These are phyloP conservation scores for Fibroporia radiculosa DNA, from an alignment of 768 basidiomycete species.

Conservation along the genomic window DNA sequence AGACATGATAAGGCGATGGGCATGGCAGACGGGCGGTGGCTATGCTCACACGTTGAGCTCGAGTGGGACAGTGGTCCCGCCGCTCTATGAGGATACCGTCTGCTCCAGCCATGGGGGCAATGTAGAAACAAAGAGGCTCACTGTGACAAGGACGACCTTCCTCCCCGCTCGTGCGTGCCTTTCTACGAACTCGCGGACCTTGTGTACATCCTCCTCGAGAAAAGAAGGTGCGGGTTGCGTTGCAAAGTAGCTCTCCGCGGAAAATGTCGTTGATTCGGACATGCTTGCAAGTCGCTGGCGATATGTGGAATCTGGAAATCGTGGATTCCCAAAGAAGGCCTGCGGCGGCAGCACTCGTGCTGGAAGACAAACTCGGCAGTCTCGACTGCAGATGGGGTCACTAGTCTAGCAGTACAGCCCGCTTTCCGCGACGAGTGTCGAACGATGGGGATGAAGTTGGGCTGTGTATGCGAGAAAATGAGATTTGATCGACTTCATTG, in stretches of 20 bases:
- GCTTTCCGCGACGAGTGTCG: too few relatives aligned
- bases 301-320: too few relatives aligned
- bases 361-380: too few relatives aligned
- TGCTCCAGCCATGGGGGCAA: background rate
- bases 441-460: too few relatives aligned
- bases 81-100: slow-evolving; percentile 58
- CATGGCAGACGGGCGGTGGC: slow-evolving; percentile 2
- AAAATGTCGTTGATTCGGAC: slow-evolving; percentile 57
- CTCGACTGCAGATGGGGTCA: too few relatives aligned
- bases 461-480: too few relatives aligned
- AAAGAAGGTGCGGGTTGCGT: slow-evolving; percentile 75
- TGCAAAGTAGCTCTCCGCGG: slow-evolving; percentile 84
- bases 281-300: too few relatives aligned
- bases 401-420: too few relatives aligned
- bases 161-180: slow-evolving; percentile 56
- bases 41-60: slow-evolving; percentile 97
- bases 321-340: too few relatives aligned
- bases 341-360: too few relatives aligned
- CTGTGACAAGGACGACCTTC: slow-evolving; percentile 90
- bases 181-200: slow-evolving; percentile 61
- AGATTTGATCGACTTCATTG: too few relatives aligned
- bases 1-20: slow-evolving; percentile 13
- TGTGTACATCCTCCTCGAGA: slow-evolving; percentile 59
- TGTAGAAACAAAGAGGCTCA: slow-evolving; percentile 38
- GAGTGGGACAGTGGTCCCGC: slow-evolving; percentile 94